Base-by-base conservation (phyloP, 2,329 filamentous ascomycete genomes). In the Colletotrichum filicis region DNA sequence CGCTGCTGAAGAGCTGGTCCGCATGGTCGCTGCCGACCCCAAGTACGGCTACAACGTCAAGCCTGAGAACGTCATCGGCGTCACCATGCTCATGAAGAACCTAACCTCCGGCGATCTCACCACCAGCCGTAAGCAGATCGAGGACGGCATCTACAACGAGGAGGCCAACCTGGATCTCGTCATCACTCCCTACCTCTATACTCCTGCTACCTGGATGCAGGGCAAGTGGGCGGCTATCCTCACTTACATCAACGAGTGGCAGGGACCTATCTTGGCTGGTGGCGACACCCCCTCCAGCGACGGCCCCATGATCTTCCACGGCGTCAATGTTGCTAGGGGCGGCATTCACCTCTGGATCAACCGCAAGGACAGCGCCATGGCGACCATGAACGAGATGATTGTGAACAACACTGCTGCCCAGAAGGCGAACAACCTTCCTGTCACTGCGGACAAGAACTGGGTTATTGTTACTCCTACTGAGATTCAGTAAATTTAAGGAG, bases 371-470 rank as follows among this genome's bases (percentile, higher is more conserved):
- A 78, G 78, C 42, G 80, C 79, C 62, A 79, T 80, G 73, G 76
- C 80, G 71, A 69, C 83, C 71, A 78, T 86, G 56, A 74, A 81
- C 30, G 77, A 74, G 30, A 83, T 85, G 83, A 83, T 82, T n/a
- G 73, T 73, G 58, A 76, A 83, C 3, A 80, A 78, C 63, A 77
- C 80, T 4, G 77, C 76, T 26, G 79, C 75, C 3, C 84, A 86
- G 76, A 76, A 76, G 63, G 76, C 78, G 67, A 79, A 83, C 57
- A 80, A 81, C 1, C 70, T 82, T 9, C 77, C 79, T 1, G 83
- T 85, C 2, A 86, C 83, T 16, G 84, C 83, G 2, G 78, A 86
- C 68, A 85, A 84, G 80, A 85, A 85, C 77, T 86, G 84, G 84
- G 80, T 86, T 4, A 78, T 82, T 5, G 84, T 86, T 3, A 80